A percentile compares a stretch with the other conserved stretches of the same genome.
These are phyloP conservation scores for Aeschynomene evenia DNA, from an alignment of 306 rosid species.

Conservation along the genomic window DNA sequence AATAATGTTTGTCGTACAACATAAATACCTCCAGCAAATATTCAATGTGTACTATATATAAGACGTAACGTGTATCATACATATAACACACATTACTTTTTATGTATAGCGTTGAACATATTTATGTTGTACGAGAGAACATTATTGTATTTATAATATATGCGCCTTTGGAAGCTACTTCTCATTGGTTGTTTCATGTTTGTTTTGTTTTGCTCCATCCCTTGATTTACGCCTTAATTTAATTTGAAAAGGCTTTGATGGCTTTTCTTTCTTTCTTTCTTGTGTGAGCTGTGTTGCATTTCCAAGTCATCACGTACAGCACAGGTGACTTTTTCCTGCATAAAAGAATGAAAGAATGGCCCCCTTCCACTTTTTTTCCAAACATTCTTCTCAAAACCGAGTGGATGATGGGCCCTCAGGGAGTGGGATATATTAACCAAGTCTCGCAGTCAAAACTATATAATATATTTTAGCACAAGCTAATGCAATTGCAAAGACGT, in stretches of 20 bases:
- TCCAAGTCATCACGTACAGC: constrained; percentile 40
- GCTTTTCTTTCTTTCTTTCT: constrained; percentile 26
- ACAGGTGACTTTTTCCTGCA: constrained; percentile 28
- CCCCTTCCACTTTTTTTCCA: constrained; percentile 4
- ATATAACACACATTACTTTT: no score
- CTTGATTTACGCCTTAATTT: constrained; percentile 74
- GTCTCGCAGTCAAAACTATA: background rate
- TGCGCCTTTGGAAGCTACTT: constrained; percentile 19
- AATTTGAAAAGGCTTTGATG: constrained; percentile 35
- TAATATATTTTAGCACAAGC: background rate
- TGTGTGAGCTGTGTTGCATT: constrained; percentile 55
- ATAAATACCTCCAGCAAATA: no score
- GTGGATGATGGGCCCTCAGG: background rate
- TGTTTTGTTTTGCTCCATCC: constrained; percentile 37
- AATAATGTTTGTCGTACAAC: no score
- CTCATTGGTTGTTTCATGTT: constrained; percentile 33
- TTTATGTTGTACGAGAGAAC: no score
- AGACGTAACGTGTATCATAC: no score
- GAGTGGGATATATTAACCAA: background rate
- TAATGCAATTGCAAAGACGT: no score
- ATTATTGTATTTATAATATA: no score
- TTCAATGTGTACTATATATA: no score
- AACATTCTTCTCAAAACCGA: constrained; percentile 11
- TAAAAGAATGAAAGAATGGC: background rate
- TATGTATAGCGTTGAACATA: no score